Base-by-base conservation (phyloP, 371 early-diverging fungal genomes). In the Apophysomyces trapeziformis region DNA sequence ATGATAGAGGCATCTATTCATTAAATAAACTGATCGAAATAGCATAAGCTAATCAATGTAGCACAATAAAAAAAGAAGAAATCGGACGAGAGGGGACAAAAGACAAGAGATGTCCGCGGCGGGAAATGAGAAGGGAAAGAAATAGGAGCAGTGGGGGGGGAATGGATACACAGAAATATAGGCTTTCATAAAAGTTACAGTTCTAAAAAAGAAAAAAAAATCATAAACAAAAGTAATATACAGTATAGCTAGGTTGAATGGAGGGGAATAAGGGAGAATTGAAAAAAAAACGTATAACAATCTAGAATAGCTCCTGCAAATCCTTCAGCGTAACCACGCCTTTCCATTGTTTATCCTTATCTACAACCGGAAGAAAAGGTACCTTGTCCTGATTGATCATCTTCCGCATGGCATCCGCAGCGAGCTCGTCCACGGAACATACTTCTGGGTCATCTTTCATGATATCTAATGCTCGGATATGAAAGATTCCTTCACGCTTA, bases 301-400 rank as follows among this genome's bases (percentile, higher is more conserved):
- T 46, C 61, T 68, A 83, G 37, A 83, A 79, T 12, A 83, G 67
- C 38, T 77, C 79, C 64, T 80, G 79, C 38, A 83, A 69, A 67
- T 79, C 81, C 44, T 80, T 80, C 18, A 77, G 58, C 7, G 76
- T 79, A 13, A 80, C 71, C 7, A 83, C 77, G 37, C 84, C 84
- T 35, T 64, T 63, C 71, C 71, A 80, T 38, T 61, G 44, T 13
- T 74, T 72, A 44, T 70, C 66, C 16, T 60, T 41, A 50, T 68
- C 70, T 2, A 80, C 57, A 36, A 80, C 78, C 4, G 84, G 84
- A 21, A 83, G 57, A 9, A 80, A 54, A 1, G 84, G 74, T 13
- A 83, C 39, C 5, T 71, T 64, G 32, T 63, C 21, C 1, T 62
- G 64, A 9, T 69, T 54, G 3, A 46, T 61, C 79, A 83, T 83